Base-by-base conservation (phyloP, 1,139 yeast species). In the Suhomyces chickasaworum region DNA sequence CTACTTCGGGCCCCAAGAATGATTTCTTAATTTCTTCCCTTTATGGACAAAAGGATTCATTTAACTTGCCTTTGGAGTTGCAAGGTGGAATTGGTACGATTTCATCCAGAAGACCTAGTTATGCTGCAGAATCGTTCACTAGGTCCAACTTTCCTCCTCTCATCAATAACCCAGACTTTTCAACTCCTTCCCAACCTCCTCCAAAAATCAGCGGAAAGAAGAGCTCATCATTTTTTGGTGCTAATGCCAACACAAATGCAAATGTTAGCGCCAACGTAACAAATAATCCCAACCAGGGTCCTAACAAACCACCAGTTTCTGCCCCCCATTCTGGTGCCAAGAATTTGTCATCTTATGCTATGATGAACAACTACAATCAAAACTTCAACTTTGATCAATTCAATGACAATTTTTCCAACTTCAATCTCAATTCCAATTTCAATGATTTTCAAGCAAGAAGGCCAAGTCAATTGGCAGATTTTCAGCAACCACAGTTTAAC, bases 51-150 rank as follows among this genome's bases (percentile, higher is more conserved):
- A 51, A 49, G 45, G 62, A 65, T 49, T 50, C 64, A 46, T 81
- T 82, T 61, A 72, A 68, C 49, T 66, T 83, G 47, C 87, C 88
- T 0, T 50, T 68, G 7, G 87, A 83, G 54, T 68, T 83, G 38
- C 86, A 81, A 61, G 86, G 87, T 29, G 88, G 88, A 0, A 69
- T 83, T 3, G 81, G 82, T 13, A 80, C 73, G 48, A 81, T 83
- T 36, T 77, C 80, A 22, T 77, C 84, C 8, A 71, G 88, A 62
- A 71, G 88, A 61, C 87, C 87, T 27, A 74, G 82, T 48, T 82
- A 79, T 55, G 82, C 86, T 6, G 87, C 87, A 7, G 88, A 83
- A 56, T 69, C 78, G 12, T 75, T 75, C 53, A 77, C 80, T 6
- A 64, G 81, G 42, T 66, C 69, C 41, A 48, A 45, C 44, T 51